These are phyloP conservation scores for Daldinia vernicosa DNA, from an alignment of 495 filamentous ascomycete genomes.

Conservation along the genomic window DNA sequence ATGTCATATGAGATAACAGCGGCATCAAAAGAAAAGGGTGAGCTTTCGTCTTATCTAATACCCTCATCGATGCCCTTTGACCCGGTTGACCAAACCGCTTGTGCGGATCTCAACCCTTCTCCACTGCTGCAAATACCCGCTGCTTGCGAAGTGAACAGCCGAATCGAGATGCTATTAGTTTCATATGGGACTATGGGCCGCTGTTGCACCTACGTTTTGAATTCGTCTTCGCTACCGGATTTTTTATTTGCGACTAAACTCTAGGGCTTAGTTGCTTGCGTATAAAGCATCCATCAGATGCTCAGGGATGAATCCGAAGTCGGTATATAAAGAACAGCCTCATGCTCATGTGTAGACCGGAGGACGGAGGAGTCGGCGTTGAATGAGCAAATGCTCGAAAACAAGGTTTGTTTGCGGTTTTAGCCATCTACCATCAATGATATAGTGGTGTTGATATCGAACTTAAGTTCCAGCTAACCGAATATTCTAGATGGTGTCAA, in stretches of 20 bases:
- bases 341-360: background rate
- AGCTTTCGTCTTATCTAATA: too few species aligned
- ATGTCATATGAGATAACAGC: too few species aligned
- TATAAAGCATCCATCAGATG: background rate
- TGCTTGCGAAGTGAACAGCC: constrained; percentile 12
- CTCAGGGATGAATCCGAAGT: background rate
- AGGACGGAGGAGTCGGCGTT: constrained; percentile 2
- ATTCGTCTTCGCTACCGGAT: constrained; percentile 23
- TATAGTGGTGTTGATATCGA: background rate
- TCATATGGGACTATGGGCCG: constrained; percentile 12
- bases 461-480: background rate
- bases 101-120: constrained; percentile 23
- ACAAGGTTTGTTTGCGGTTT: constrained; percentile 35
- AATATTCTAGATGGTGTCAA: background rate
- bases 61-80: too few species aligned
- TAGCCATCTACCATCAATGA: background rate
- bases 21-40: too few species aligned
- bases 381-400: constrained; percentile 1
- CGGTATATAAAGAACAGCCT: background rate
- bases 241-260: background rate
- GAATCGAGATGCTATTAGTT: constrained; percentile 25
- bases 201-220: constrained; percentile 26
- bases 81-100: constrained; percentile 5
- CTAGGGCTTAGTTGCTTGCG: background rate
- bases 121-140: constrained; percentile 10